Conservation (phyloP, 768 basidiomycete species). For the Porpolomopsis calyptriformis region DNA sequence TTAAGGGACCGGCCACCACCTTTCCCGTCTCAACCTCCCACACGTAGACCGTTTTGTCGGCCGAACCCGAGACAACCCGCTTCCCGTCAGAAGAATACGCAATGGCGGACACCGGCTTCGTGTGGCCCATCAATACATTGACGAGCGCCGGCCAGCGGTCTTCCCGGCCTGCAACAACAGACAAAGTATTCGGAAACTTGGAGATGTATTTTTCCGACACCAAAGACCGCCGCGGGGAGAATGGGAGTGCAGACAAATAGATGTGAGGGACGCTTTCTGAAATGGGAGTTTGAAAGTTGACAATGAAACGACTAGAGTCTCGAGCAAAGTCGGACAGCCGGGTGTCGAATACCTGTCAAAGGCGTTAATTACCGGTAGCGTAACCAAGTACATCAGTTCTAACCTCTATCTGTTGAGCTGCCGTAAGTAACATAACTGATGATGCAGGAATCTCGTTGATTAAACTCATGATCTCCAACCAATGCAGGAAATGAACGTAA, state of each 20-base stretch:
- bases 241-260: slow-evolving; percentile 30
- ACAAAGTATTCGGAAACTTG: neutral
- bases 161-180: neutral
- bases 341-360: neutral
- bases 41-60: neutral
- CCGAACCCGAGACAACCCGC: neutral
- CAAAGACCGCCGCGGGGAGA: slow-evolving; percentile 19
- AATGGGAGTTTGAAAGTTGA: slow-evolving; percentile 14
- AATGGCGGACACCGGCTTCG: neutral
- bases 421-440: neutral
- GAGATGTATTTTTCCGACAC: slow-evolving; percentile 12
- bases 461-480: slow-evolving; percentile 29
- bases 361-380: neutral
- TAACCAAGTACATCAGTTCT: neutral
- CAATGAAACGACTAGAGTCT: slow-evolving; percentile 22
- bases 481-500: slow-evolving; percentile 21
- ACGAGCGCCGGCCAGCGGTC: neutral
- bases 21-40: neutral
- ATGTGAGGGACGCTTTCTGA: slow-evolving; percentile 21
- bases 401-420: neutral
- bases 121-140: neutral
- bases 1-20: neutral
- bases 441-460: slow-evolving; percentile 8
- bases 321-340: slow-evolving; percentile 4
- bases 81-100: neutral